Evolutionary conservation across 169 alveolate genomes (phyloP).

Genomic region (Babesia divergens): DNA sequence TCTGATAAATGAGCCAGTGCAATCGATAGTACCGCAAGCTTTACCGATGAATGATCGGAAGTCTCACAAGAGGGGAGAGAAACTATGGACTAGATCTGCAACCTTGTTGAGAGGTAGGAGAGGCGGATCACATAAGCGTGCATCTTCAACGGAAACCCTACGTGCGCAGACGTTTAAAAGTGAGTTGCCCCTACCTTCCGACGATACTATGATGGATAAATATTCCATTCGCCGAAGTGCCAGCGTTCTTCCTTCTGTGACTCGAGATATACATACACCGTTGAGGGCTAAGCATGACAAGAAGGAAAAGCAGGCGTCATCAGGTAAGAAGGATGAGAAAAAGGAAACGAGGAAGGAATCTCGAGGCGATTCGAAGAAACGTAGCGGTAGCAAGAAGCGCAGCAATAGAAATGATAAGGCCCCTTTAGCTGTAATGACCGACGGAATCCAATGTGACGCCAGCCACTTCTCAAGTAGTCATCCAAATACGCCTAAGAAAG

Average conservation of each 20-base stretch:
- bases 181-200: too few relatives aligned
- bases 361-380: not conserved
- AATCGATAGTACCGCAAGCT: not conserved
- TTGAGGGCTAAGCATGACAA: not conserved
- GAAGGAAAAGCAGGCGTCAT: not conserved
- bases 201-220: too few relatives aligned
- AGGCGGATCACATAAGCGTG: too few relatives aligned
- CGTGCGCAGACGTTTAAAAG: too few relatives aligned
- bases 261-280: too few relatives aligned
- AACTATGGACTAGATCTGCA: not conserved
- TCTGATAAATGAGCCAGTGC: too few relatives aligned
- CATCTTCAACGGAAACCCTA: too few relatives aligned
- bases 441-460: not conserved
- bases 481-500: conserved; percentile 3
- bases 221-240: too few relatives aligned
- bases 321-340: not conserved
- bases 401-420: not conserved
- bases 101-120: not conserved
- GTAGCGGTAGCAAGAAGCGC: too few relatives aligned
- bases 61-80: not conserved
- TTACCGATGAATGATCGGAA: not conserved
- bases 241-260: too few relatives aligned
- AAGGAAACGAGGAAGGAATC: not conserved
- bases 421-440: not conserved
- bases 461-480: not conserved